A percentile compares a stretch with the other conserved stretches of the same genome.
Conservation (phyloP, 106 monocot species). For the Acanthochlamys bracteata region DNA sequence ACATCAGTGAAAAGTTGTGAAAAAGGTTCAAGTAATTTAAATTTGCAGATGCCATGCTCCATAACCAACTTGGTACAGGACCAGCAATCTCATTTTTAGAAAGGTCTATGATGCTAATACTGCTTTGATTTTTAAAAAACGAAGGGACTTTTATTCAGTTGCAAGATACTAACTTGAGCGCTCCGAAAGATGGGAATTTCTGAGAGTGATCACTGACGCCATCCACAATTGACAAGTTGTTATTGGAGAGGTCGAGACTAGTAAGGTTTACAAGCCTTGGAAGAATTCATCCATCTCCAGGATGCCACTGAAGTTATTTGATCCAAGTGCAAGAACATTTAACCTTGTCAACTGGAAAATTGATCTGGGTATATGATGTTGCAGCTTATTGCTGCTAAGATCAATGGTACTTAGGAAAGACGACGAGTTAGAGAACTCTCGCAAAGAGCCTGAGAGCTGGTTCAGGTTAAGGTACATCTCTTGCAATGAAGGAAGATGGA, state of each 20-base stretch:
- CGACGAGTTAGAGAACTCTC: conserved; percentile 21
- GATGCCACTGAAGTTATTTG: conserved; percentile 47
- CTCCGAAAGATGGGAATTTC: conserved; percentile 23
- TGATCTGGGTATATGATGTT: conserved; percentile 38
- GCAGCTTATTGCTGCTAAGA: conserved; percentile 38
- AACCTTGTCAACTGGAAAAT: conserved; percentile 26
- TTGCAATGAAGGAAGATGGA: conserved; percentile 34
- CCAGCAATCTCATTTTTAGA: conserved; percentile 58
- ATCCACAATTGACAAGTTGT: conserved; percentile 24
- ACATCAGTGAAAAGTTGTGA: conserved; percentile 38
- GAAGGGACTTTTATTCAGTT: conserved; percentile 32
- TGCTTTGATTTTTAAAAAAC: conserved; percentile 30
- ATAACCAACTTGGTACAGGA: conserved; percentile 44
- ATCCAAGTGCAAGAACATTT: conserved; percentile 17
- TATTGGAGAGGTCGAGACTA: conserved; percentile 46
- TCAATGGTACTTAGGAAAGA: conserved; percentile 26
- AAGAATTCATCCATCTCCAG: conserved; percentile 24
- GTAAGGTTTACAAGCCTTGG: conserved; percentile 31
- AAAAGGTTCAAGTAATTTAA: conserved; percentile 47
- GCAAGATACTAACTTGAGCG: conserved; percentile 41
- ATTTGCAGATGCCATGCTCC: conserved; percentile 18
- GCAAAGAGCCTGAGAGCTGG: conserved; percentile 22
- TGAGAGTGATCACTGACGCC: background rate
- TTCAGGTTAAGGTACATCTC: conserved; percentile 28
- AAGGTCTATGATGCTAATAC: conserved; percentile 34